Evolutionary conservation across 495 filamentous ascomycete species (phyloP).

Genomic region (Tuber microsphaerosporum): DNA sequence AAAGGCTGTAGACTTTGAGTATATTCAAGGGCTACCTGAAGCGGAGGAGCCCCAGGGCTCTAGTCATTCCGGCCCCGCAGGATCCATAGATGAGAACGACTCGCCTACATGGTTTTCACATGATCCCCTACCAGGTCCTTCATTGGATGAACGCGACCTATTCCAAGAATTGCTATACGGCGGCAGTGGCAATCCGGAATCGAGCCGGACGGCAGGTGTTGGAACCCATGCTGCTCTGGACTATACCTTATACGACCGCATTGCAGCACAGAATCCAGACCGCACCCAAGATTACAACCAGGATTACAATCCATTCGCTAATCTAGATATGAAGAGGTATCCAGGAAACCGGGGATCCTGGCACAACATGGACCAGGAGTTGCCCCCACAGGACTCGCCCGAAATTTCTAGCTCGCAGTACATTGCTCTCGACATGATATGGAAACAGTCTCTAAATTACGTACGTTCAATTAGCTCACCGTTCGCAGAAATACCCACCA

Average conservation of each 20-base stretch:
- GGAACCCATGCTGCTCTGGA: background rate
- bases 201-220: background rate
- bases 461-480: slow-evolving; percentile 1
- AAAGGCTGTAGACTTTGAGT: background rate
- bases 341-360: background rate
- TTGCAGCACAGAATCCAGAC: background rate
- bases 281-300: background rate
- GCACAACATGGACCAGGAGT: background rate
- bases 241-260: background rate
- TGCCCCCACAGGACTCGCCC: background rate
- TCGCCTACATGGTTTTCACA: background rate
- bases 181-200: background rate
- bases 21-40: background rate
- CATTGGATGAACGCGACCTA: background rate
- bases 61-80: background rate
- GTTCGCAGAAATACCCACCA: slow-evolving; percentile 20
- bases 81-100: background rate
- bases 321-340: background rate
- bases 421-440: slow-evolving; percentile 8
- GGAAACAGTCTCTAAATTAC: slow-evolving; percentile 12
- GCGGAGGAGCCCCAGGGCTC: background rate
- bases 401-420: background rate
- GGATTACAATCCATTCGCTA: background rate
- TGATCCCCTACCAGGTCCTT: background rate
- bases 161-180: background rate